These are phyloP conservation scores for Sinapis alba DNA, from an alignment of 441 rosid species.

Conservation along the genomic window DNA sequence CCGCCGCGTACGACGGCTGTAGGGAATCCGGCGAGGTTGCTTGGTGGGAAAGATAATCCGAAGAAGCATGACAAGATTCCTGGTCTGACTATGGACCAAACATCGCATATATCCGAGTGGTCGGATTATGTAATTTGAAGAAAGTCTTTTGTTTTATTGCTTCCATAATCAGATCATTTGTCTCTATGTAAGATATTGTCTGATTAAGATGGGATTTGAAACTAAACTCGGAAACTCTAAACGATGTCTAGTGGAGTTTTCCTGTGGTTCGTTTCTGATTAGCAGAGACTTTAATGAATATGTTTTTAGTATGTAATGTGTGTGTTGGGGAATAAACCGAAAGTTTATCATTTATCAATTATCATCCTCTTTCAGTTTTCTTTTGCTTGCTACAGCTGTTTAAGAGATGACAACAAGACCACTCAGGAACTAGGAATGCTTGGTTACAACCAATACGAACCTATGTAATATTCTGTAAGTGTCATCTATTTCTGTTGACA, in stretches of 20 bases:
- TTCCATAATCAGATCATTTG: conserved; percentile 24
- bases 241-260: conserved; percentile 35
- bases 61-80: conserved; percentile 68
- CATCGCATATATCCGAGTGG: conserved; percentile 76
- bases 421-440: conserved; percentile 10
- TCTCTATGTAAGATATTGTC: conserved; percentile 23
- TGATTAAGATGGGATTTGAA: conserved; percentile 30
- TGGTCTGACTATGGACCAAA: conserved; percentile 89
- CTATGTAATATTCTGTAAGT: conserved; percentile 22
- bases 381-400: conserved; percentile 22
- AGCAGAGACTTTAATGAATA: conserved; percentile 29
- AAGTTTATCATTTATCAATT: neutral
- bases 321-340: conserved; percentile 15
- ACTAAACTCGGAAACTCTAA: conserved; percentile 38
- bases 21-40: conserved; percentile 85
- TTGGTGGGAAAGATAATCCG: conserved; percentile 85
- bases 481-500: conserved; percentile 15
- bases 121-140: conserved; percentile 82
- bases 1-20: conserved; percentile 87
- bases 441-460: conserved; percentile 1
- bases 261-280: conserved; percentile 41
- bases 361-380: conserved; percentile 3
- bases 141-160: conserved; percentile 7
- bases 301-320: conserved; percentile 33
- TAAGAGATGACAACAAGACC: conserved; percentile 11